phyloP scores from a whole-genome alignment of 331 rosid genomes.

The Erythrophleum ivorense region DNA sequence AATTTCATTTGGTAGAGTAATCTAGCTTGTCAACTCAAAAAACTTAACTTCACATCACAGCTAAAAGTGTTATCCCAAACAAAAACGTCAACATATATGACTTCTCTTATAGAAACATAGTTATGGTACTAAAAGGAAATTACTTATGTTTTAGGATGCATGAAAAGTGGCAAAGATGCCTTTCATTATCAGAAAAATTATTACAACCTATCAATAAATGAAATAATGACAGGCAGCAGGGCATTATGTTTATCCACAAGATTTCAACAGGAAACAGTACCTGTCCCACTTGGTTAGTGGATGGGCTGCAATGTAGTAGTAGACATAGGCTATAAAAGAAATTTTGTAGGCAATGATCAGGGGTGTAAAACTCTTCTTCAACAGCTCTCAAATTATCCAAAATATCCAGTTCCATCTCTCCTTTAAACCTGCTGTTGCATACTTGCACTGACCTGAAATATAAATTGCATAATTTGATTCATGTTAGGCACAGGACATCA shows the following conservation, averaged over 20 bases:
- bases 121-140: slow-evolving; percentile 59
- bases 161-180: slow-evolving; percentile 45
- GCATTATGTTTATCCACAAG: slow-evolving; percentile 37
- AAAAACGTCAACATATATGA: slow-evolving; percentile 47
- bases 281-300: slow-evolving; percentile 43
- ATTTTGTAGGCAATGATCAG: slow-evolving; percentile 41
- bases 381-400: slow-evolving; percentile 35
- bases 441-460: slow-evolving; percentile 4
- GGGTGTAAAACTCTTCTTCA: slow-evolving; percentile 44
- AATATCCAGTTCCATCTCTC: slow-evolving; percentile 33
- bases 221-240: slow-evolving; percentile 37
- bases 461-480: background rate
- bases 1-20: slow-evolving; percentile 38
- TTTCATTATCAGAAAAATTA: slow-evolving; percentile 53
- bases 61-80: slow-evolving; percentile 44
- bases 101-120: slow-evolving; percentile 61
- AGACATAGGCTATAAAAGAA: slow-evolving; percentile 14
- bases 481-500: background rate
- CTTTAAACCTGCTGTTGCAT: slow-evolving; percentile 17
- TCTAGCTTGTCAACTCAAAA: slow-evolving; percentile 48
- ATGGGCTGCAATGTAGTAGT: slow-evolving; percentile 12
- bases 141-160: slow-evolving; percentile 57
- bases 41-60: slow-evolving; percentile 54
- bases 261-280: slow-evolving; percentile 48
- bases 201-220: slow-evolving; percentile 46